phyloP scores from a whole-genome alignment of 192 early-diverging fungal genomes.

The Coemansia aciculifera region DNA sequence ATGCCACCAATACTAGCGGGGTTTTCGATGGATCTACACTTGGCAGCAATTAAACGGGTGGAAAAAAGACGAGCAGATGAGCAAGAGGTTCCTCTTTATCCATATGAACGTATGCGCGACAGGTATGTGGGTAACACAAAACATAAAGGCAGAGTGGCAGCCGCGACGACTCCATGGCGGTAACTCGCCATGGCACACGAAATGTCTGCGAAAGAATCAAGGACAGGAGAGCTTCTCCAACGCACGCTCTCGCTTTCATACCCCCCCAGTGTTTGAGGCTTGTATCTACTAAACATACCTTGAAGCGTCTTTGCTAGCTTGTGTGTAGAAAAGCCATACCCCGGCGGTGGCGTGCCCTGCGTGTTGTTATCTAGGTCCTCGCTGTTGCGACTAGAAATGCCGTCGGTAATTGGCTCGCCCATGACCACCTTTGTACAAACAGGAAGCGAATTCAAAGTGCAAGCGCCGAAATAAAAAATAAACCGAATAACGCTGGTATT shows the following conservation, averaged over 20 bases:
- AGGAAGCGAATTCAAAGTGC: background rate
- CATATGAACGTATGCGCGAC: background rate
- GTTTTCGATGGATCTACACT: conserved; percentile 51
- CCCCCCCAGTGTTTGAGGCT: background rate
- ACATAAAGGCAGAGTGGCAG: background rate
- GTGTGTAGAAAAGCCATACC: conserved; percentile 48
- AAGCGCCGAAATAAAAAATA: background rate
- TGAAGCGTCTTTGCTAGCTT: conserved; percentile 53
- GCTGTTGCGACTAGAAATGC: conserved; percentile 37
- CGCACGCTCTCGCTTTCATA: background rate
- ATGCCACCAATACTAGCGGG: conserved; percentile 91
- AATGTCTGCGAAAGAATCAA: background rate
- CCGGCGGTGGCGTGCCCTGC: conserved; percentile 50
- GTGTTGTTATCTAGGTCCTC: conserved; percentile 20
- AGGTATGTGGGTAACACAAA: background rate
- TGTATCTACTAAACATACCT: conserved; percentile 22
- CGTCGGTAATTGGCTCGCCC: conserved; percentile 56
- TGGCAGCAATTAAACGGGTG: background rate
- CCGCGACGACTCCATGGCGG: too few species aligned
- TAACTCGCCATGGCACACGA: background rate
- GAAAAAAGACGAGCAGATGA: background rate
- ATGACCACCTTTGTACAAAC: conserved; percentile 10
- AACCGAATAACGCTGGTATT: background rate
- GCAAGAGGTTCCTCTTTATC: background rate
- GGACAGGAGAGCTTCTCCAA: background rate